Evolutionary conservation across 163 green algal species (phyloP), one percentile per base, ranked within the genome.

Genomic region (Volvox carteri): DNA sequence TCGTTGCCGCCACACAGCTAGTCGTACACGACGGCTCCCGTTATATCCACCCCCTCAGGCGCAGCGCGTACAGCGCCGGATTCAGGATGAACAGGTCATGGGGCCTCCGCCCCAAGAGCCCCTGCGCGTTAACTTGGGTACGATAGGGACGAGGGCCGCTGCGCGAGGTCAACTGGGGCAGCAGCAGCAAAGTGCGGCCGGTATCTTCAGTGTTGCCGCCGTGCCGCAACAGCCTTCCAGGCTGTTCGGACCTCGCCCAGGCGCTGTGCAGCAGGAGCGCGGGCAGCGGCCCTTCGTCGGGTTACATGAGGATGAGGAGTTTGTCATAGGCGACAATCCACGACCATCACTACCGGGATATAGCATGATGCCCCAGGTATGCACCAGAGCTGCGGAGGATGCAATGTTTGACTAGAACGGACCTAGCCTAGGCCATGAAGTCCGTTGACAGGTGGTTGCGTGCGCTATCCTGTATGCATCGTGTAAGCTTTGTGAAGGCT

Each of bases 21-120:
- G n/a, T n/a, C n/a, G n/a, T n/a, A n/a, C n/a, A n/a, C n/a, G n/a
- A n/a, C n/a, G n/a, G n/a, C n/a, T n/a, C n/a, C n/a, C n/a, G n/a
- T n/a, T n/a, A n/a, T n/a, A n/a, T n/a, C n/a, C n/a, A n/a, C n/a
- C n/a, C n/a, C n/a, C n/a, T 33, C 94, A 97, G 94, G 95, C 94
- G 2, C 92, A 92, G 48, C 94, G 97, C 48, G 94, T 96, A 42
- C 93, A 97, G 92, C 94, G 95, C 30, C 93, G 94, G 62, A 93
- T 93, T 2, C 86, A 92, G 60, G 94, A 96, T 68, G 91, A 95
- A 62, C 75, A 58, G 5, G 54, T 86, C 8, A 81, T 90, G 54
- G 78, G 70, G 30, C 67, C 68, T 11, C 56, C 87, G 46, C 39
- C 78, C 2, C 44, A 67, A 0, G 80, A 86, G 73, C 73, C 87